Conservation (phyloP, 2,329 filamentous ascomycete genomes). For the Epichloe gansuensis region DNA sequence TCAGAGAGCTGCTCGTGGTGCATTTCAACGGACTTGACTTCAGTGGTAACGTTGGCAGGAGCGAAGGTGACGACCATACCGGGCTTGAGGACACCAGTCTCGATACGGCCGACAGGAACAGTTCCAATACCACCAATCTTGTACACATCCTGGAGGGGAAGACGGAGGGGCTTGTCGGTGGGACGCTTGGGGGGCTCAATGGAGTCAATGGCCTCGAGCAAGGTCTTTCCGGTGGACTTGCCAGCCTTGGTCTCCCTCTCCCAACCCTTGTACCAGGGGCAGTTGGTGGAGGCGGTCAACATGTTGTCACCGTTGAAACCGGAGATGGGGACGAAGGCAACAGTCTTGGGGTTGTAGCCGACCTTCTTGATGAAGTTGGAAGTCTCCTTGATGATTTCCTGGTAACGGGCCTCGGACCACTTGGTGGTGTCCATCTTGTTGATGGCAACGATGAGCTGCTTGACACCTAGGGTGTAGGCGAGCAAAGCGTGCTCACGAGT, state of each 20-base stretch:
- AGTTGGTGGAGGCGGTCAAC: conserved; percentile 79
- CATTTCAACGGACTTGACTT: conserved; percentile 99
- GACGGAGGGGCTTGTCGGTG: conserved; percentile 98
- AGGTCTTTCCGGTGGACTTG: conserved; percentile 88
- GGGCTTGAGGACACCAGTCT: conserved; percentile 93
- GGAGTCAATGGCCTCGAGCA: conserved; percentile 96
- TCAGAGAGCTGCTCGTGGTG: conserved; percentile 97
- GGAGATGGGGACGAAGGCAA: conserved; percentile 98
- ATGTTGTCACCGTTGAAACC: conserved; percentile 99
- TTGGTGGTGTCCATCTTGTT: conserved; percentile 99
- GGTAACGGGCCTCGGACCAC: conserved; percentile 92
- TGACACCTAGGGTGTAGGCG: conserved; percentile 99
- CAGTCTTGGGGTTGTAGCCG: conserved; percentile 98
- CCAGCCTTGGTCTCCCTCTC: conserved; percentile 87
- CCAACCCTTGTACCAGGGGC: conserved; percentile 99
- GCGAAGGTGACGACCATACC: conserved; percentile 96
- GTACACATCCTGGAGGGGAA: conserved; percentile 99
- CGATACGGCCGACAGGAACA: conserved; percentile 99
- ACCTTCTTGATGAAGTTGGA: conserved; percentile 99
- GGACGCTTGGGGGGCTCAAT: conserved; percentile 85
- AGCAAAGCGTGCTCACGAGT: conserved; percentile 99
- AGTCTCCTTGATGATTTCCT: conserved; percentile 99
- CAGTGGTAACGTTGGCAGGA: conserved; percentile 97
- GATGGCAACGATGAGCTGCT: conserved; percentile 99
- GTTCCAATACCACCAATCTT: conserved; percentile 99